phyloP scores from a whole-genome alignment of 2,329 filamentous ascomycete species.

The Nakataea oryzae region DNA sequence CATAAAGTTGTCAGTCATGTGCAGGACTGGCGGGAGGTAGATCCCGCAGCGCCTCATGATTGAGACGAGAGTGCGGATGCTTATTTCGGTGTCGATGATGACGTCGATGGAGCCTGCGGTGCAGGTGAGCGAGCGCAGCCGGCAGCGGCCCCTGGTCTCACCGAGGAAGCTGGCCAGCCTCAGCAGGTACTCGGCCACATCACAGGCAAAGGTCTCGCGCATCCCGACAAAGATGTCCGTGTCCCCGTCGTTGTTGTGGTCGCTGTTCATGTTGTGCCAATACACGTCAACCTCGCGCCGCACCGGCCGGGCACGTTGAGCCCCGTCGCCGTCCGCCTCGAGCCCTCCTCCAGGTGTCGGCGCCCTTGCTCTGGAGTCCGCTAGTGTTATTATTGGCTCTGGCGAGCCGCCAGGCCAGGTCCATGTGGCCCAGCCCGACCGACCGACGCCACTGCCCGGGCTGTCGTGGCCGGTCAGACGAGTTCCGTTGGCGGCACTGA shows the following conservation, averaged over 20 bases:
- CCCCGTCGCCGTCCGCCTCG: neutral
- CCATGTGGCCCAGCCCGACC: no score
- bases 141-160: neutral
- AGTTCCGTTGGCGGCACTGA: no score
- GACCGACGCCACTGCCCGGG: no score
- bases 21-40: neutral
- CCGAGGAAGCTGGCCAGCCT: neutral
- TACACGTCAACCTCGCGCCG: neutral
- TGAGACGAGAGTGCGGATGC: neutral
- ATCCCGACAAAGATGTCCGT: neutral
- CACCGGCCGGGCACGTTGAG: neutral
- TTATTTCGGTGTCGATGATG: neutral
- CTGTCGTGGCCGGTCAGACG: no score
- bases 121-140: neutral
- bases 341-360: neutral
- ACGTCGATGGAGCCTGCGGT: neutral
- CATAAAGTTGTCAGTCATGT: neutral
- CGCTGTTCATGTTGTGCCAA: neutral
- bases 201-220: neutral
- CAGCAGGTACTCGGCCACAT: neutral
- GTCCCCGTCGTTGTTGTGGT: neutral
- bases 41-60: neutral
- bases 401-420: no score
- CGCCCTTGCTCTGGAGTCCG: neutral
- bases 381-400: no score